These are phyloP conservation scores for Ambrosiella beaveri DNA, from an alignment of 2,329 filamentous ascomycete genomes.

Conservation along the genomic window DNA sequence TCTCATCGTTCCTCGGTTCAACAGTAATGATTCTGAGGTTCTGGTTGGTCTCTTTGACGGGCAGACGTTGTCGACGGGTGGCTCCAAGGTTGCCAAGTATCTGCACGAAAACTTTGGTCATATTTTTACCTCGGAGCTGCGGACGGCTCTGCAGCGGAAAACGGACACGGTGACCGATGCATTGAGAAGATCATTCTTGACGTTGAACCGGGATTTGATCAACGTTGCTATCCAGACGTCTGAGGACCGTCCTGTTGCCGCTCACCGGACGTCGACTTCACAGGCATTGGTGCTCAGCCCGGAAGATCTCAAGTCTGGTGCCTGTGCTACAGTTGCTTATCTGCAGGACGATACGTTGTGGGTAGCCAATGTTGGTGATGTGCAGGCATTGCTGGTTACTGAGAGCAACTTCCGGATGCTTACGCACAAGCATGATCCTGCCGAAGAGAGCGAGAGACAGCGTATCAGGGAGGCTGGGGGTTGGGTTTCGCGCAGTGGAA, in stretches of 20 bases:
- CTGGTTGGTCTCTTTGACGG: conserved; percentile 93
- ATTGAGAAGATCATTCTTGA: conserved; percentile 67
- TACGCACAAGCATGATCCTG: conserved; percentile 84
- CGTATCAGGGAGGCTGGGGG: conserved; percentile 89
- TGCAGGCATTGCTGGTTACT: conserved; percentile 85
- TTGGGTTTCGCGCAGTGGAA: conserved; percentile 87
- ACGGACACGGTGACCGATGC: conserved; percentile 69
- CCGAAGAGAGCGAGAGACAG: conserved; percentile 64
- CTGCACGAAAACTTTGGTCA: conserved; percentile 88
- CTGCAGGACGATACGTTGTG: conserved; percentile 79
- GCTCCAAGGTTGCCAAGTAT: conserved; percentile 91
- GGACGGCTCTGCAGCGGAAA: conserved; percentile 46
- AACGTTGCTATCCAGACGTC: conserved; percentile 65
- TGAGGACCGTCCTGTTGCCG: conserved; percentile 50
- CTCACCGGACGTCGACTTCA: conserved; percentile 51
- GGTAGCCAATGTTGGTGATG: conserved; percentile 89
- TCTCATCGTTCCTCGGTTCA: conserved; percentile 82
- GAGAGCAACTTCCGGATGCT: conserved; percentile 71
- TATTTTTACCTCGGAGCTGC: conserved; percentile 68
- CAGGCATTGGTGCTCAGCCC: conserved; percentile 64
- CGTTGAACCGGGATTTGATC: conserved; percentile 85
- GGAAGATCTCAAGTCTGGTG: conserved; percentile 78
- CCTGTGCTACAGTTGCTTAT: conserved; percentile 82
- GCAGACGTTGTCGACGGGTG: conserved; percentile 70
- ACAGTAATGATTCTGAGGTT: conserved; percentile 76